These are phyloP conservation scores for Dipsacomyces acuminosporus DNA, from an alignment of 371 early-diverging fungal species.

Conservation along the genomic window DNA sequence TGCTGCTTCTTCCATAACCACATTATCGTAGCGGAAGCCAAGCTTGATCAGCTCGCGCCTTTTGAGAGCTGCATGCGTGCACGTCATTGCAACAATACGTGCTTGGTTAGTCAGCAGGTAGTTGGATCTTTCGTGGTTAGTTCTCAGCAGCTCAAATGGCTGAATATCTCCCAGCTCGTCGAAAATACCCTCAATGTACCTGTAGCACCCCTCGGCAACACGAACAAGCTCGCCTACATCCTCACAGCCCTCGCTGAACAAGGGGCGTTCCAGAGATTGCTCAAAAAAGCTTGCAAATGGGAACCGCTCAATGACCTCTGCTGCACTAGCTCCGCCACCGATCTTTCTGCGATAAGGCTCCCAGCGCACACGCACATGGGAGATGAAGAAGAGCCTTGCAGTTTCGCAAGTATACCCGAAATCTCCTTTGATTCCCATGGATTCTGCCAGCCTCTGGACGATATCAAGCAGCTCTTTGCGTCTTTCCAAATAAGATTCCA, in stretches of 20 bases:
- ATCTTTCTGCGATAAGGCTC: constrained; percentile 52
- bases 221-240: constrained; percentile 53
- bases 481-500: constrained; percentile 82
- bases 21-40: constrained; percentile 89
- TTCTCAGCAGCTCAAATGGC: constrained; percentile 87
- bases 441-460: constrained; percentile 70
- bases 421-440: constrained; percentile 68
- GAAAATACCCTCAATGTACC: constrained; percentile 70
- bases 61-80: constrained; percentile 90
- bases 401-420: constrained; percentile 92
- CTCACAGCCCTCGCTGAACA: constrained; percentile 61
- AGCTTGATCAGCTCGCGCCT: constrained; percentile 73
- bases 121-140: constrained; percentile 74
- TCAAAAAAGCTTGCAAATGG: constrained; percentile 78
- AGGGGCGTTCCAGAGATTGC: constrained; percentile 47
- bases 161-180: constrained; percentile 70
- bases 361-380: constrained; percentile 76
- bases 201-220: constrained; percentile 71
- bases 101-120: constrained; percentile 93
- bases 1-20: constrained; percentile 97
- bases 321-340: constrained; percentile 36
- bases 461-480: constrained; percentile 67
- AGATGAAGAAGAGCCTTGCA: constrained; percentile 78
- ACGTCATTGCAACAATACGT: constrained; percentile 93
- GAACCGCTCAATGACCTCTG: constrained; percentile 50